Evolutionary conservation across 2,329 filamentous ascomycete species (phyloP), one percentile per base, ranked within the genome.

Genomic region (Harringtonia aguacate): DNA sequence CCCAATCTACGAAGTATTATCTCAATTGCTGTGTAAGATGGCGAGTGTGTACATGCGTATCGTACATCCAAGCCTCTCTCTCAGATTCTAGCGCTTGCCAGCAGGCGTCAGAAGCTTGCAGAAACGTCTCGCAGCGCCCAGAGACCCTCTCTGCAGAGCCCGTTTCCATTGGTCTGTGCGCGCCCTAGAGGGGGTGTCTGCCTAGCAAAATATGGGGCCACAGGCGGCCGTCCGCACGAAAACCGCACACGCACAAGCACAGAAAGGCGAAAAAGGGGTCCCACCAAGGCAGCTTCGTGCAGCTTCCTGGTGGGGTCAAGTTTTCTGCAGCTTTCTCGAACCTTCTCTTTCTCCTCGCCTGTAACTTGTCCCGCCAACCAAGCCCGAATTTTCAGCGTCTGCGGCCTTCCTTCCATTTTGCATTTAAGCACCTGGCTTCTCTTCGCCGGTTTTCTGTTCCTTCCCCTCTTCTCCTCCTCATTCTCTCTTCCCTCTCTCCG

Each of bases 321-420:
- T 29, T 43, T 51, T 50, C 47, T 43, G 46, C 29, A 34, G 31
- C 47, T 52, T 52, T 52, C 50, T 51, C 48, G 50, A 52, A 52
- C 47, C 50, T 52, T 52, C 50, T 41, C 21, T 47, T 39, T 27
- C 7, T 10, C 7, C 24, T 27, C 7, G 24, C 7, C 24, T 27
- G 37, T 38, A 28, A 13, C 29, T 36, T 47, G 44, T 42, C 50
- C 50, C 50, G 47, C 48, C 47, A 52, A 52, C 42, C 45, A 46
- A 29, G 24, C 36, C 45, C 31, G 36, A 43, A 31, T 39, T 46
- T 46, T 39, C 29, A 30, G 24, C 34, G 37, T 36, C 43, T 34
- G 24, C 24, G 43, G 29, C 21, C 24, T 27, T 39, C 36, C 40
- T 29, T 39, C 22, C 29, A 21, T 35, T 47, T 41, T 44, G 24